Evolutionary conservation across 306 rosid genomes (phyloP).

Genomic region (Fragaria ananassa): DNA sequence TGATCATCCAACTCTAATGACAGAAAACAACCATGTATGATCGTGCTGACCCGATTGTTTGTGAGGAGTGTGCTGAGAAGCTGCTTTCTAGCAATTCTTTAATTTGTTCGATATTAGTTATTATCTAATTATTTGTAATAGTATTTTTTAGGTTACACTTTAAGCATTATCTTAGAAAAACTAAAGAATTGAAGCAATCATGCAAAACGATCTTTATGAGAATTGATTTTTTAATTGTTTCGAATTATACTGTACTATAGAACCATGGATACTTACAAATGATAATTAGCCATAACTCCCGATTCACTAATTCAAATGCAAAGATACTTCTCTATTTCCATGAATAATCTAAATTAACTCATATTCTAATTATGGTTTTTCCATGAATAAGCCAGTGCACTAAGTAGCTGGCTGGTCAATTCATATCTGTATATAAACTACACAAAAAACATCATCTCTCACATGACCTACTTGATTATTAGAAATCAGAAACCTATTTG

Average conservation of each 20-base stretch:
- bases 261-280: too few species aligned
- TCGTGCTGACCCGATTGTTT: neutral
- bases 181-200: neutral
- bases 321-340: neutral
- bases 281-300: too few species aligned
- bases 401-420: constrained; percentile 3
- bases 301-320: neutral
- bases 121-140: too few species aligned
- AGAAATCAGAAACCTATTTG: neutral
- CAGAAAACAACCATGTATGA: neutral
- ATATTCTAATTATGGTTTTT: neutral
- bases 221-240: neutral
- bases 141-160: neutral
- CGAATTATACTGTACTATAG: neutral
- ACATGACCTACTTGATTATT: neutral
- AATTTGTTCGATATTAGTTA: neutral
- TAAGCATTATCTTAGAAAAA: neutral
- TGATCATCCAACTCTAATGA: neutral
- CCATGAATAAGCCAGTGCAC: neutral
- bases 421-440: neutral
- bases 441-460: neutral
- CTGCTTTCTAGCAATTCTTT: neutral
- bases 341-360: too few species aligned
- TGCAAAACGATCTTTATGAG: neutral
- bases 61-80: neutral